A percentile compares a stretch with the other conserved stretches of the same genome.
phyloP scores from a whole-genome alignment of 306 rosid species.

The Quercus alba region DNA sequence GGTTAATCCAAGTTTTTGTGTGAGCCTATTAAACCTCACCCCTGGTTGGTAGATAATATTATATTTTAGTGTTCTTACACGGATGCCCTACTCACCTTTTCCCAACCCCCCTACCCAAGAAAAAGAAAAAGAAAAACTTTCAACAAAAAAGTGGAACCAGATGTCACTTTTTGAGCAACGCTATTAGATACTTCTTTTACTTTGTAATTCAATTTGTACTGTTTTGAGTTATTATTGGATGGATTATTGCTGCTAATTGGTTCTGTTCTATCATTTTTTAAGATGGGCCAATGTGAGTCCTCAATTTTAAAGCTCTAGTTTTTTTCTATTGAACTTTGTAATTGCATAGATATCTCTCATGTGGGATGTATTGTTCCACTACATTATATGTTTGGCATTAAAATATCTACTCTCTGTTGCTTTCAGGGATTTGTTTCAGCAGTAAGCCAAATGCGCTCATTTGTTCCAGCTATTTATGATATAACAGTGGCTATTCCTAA shows the following conservation, averaged over 20 bases:
- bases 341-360: neutral
- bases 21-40: too few species aligned
- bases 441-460: slow-evolving; percentile 74
- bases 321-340: neutral
- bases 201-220: neutral
- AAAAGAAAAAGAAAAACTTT: neutral
- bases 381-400: neutral
- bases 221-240: neutral
- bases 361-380: neutral
- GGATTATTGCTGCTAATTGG: neutral
- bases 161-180: neutral
- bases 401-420: slow-evolving; percentile 11
- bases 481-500: slow-evolving; percentile 79
- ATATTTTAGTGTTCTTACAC: too few species aligned
- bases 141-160: neutral
- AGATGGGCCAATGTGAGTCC: neutral
- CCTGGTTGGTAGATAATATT: too few species aligned
- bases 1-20: too few species aligned
- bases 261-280: neutral
- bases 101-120: too few species aligned
- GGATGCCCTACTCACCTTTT: too few species aligned
- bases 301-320: neutral
- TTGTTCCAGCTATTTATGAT: slow-evolving; percentile 87
- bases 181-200: neutral
- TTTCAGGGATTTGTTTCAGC: slow-evolving; percentile 89